Conservation (phyloP, 148 eudicot species). For the Vaccinium darrowii region DNA sequence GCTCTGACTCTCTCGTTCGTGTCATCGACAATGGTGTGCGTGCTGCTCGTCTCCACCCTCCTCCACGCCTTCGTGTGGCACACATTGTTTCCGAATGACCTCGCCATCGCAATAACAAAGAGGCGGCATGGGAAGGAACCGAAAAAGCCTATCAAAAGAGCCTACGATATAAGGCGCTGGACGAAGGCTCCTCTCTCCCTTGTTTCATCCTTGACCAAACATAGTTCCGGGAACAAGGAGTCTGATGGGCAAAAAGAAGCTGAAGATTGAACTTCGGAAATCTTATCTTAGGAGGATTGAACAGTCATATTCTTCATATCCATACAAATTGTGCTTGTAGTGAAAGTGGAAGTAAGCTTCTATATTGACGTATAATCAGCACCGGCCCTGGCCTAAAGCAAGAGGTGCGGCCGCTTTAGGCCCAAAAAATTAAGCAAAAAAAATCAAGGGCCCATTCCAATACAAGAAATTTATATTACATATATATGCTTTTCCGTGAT, state of each 20-base stretch:
- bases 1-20: conserved; percentile 70
- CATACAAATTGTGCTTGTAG: background rate
- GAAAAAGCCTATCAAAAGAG: conserved; percentile 44
- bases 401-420: too few relatives aligned
- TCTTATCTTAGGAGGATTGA: background rate
- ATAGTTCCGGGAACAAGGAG: conserved; percentile 34
- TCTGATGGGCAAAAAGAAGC: conserved; percentile 26
- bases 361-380: background rate
- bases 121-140: conserved; percentile 43
- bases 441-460: too few relatives aligned
- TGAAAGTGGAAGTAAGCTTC: background rate
- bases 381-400: too few relatives aligned
- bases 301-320: background rate
- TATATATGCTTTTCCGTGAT: too few relatives aligned
- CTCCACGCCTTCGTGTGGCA: conserved; percentile 84
- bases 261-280: background rate
- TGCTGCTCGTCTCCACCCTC: conserved; percentile 66
- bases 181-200: conserved; percentile 65
- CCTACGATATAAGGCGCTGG: conserved; percentile 73
- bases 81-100: conserved; percentile 87
- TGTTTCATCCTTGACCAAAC: conserved; percentile 56
- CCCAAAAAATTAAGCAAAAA: too few relatives aligned
- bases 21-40: conserved; percentile 80
- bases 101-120: conserved; percentile 91
- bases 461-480: too few relatives aligned